phyloP scores from a whole-genome alignment of 257 asterid species.

The Avicennia marina region DNA sequence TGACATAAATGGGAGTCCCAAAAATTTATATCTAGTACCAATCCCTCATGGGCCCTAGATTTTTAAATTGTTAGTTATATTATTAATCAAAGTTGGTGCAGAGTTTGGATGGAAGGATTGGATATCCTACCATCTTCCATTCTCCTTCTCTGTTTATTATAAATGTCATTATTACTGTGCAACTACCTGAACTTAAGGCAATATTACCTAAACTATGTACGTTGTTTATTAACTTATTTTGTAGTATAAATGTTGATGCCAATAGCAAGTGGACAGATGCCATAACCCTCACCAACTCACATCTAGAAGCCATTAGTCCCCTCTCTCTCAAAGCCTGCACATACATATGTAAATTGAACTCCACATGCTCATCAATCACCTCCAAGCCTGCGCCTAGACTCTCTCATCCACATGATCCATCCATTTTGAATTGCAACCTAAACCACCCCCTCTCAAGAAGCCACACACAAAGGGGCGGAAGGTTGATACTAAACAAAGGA shows the following conservation, averaged over 20 bases:
- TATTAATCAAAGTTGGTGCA: constrained; percentile 45
- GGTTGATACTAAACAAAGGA: neutral
- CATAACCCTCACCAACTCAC: constrained; percentile 93
- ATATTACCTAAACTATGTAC: constrained; percentile 4
- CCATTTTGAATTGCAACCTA: no score
- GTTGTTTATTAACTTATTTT: no score
- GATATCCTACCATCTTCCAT: no score
- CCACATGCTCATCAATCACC: no score
- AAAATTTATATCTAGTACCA: constrained; percentile 21
- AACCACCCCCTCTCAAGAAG: no score
- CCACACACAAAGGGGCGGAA: no score
- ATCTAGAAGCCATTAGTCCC: constrained; percentile 68
- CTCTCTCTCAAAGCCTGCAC: neutral
- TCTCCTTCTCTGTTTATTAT: no score
- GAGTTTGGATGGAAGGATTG: constrained; percentile 36
- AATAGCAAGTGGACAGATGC: no score
- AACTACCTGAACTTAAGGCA: constrained; percentile 68
- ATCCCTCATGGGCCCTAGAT: constrained; percentile 4
- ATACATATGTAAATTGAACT: constrained; percentile 7
- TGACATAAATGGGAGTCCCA: constrained; percentile 19
- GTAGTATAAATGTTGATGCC: constrained; percentile 19
- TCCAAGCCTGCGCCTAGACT: no score
- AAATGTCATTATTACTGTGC: no score
- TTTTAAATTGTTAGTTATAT: constrained; percentile 25
- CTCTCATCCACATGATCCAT: no score